Percentiles rank a stretch among this genome's conserved stretches.
Conservation (phyloP, 2,329 filamentous ascomycete genomes). For the Fusarium brachygibbosum region DNA sequence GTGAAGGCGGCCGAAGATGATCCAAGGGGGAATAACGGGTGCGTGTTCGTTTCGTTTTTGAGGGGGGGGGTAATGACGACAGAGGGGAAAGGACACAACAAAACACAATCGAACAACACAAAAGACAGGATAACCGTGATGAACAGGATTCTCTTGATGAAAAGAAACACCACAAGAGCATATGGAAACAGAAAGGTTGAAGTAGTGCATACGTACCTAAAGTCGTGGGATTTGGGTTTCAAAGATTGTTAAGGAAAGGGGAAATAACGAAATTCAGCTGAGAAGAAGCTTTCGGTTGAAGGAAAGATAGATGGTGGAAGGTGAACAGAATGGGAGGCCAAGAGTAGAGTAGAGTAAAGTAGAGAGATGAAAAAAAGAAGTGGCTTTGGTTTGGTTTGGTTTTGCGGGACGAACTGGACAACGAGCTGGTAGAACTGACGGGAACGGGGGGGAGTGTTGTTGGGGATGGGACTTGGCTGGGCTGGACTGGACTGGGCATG, state of each 20-base stretch:
- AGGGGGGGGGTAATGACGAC: constrained; percentile 58
- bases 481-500: constrained; percentile 45
- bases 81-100: constrained; percentile 54
- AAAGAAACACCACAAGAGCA: constrained; percentile 6
- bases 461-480: constrained; percentile 27
- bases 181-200: constrained; percentile 14
- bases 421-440: constrained; percentile 38
- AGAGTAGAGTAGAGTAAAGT: constrained; percentile 33
- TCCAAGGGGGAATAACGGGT: constrained; percentile 38
- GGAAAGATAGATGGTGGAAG: constrained; percentile 32
- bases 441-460: constrained; percentile 19
- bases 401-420: constrained; percentile 44
- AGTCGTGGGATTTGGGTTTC: constrained; percentile 34
- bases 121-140: constrained; percentile 23
- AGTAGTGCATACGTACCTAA: constrained; percentile 41
- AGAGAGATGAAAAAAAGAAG: constrained; percentile 49
- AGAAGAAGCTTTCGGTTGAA: constrained; percentile 37
- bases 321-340: constrained; percentile 33
- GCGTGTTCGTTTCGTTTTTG: constrained; percentile 44
- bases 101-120: constrained; percentile 31
- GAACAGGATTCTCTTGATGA: constrained; percentile 9
- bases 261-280: constrained; percentile 40
- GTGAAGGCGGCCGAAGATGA: constrained; percentile 27
- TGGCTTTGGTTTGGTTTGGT: constrained; percentile 33
- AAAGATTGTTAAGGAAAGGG: constrained; percentile 34